These are phyloP conservation scores for Penicillium paxilli DNA, from an alignment of 495 filamentous ascomycete species.

Conservation along the genomic window DNA sequence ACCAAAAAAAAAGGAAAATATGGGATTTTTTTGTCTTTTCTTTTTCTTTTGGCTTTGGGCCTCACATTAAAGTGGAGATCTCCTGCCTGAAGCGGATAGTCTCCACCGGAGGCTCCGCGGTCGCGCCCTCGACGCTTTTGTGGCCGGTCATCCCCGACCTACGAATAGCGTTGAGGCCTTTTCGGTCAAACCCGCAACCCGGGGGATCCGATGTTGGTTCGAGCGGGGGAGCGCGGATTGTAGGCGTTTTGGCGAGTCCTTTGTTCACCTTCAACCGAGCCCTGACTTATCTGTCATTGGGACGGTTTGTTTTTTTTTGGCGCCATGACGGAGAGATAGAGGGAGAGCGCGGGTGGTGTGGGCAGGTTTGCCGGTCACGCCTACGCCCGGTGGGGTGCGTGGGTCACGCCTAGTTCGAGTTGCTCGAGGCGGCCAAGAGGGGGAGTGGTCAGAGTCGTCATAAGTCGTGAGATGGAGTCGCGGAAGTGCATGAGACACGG, in stretches of 20 bases:
- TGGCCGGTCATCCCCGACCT: not conserved
- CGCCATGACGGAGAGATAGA: not conserved
- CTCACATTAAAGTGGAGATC: not conserved
- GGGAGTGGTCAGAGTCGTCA: not conserved
- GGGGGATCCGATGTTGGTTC: not conserved
- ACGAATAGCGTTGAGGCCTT: not conserved
- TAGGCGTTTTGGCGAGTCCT: not conserved
- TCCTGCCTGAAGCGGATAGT: not conserved
- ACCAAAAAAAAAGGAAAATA: not conserved
- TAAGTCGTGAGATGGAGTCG: conserved; percentile 4
- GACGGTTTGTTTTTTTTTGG: not conserved
- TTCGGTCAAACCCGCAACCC: not conserved
- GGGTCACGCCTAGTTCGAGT: conserved; percentile 1
- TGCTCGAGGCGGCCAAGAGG: not conserved
- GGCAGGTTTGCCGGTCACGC: not conserved
- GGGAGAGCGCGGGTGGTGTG: not conserved
- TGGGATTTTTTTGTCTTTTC: not conserved
- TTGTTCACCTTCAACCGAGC: not conserved
- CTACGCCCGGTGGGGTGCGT: not conserved
- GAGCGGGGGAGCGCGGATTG: not conserved
- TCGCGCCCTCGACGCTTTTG: too few relatives aligned
- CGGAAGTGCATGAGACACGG: not conserved
- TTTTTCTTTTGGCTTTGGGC: not conserved
- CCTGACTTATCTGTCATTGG: too few relatives aligned
- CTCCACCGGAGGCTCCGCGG: not conserved